phyloP scores from a whole-genome alignment of 1,139 yeast species.

The Keqinozyma sinolaborantium region DNA sequence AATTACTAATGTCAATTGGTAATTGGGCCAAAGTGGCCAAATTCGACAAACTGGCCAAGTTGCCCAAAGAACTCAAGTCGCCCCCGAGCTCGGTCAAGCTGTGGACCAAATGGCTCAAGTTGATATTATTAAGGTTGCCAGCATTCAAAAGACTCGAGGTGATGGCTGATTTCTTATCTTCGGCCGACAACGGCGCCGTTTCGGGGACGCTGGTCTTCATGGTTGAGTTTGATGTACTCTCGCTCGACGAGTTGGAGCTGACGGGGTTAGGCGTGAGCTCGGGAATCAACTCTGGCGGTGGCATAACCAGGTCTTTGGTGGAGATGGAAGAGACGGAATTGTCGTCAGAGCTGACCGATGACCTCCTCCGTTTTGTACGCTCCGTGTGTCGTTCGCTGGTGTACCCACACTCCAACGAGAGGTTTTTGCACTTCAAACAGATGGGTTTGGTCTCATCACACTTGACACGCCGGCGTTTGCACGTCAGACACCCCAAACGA shows the following conservation, averaged over 20 bases:
- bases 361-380: too few species aligned
- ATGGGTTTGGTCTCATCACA: constrained; percentile 86
- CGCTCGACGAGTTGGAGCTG: neutral
- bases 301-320: too few species aligned
- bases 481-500: constrained; percentile 82
- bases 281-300: too few species aligned
- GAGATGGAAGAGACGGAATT: too few species aligned
- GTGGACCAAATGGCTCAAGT: constrained; percentile 43
- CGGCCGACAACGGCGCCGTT: neutral
- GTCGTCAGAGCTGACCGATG: neutral
- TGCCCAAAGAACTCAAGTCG: constrained; percentile 34
- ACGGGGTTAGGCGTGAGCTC: neutral
- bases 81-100: constrained; percentile 37
- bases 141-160: constrained; percentile 28
- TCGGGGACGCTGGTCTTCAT: constrained; percentile 3
- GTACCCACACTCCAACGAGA: constrained; percentile 75
- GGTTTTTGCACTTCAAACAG: constrained; percentile 73
- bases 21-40: constrained; percentile 44
- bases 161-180: constrained; percentile 1
- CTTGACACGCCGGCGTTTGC: constrained; percentile 84
- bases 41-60: constrained; percentile 37
- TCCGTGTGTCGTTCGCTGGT: too few species aligned
- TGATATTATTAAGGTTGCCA: constrained; percentile 43
- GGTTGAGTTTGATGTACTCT: constrained; percentile 5
- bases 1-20: constrained; percentile 38